Evolutionary conservation across 108 stramenopile species (phyloP).

Genomic region (Nannochloropsis salina): DNA sequence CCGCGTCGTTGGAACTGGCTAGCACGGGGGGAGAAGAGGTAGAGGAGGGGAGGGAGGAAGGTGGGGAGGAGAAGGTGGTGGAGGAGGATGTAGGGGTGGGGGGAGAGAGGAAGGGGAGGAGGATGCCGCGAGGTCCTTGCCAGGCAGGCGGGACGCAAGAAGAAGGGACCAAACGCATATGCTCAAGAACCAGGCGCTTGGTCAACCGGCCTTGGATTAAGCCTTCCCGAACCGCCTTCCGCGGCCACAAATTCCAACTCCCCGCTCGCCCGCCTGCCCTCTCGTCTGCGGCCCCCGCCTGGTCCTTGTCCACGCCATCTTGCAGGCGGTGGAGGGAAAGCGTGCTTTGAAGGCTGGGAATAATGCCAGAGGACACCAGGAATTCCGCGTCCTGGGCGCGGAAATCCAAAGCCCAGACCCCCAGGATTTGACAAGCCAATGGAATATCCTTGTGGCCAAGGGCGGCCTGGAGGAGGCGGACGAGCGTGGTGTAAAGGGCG

Average conservation of each 20-base stretch:
- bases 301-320: background rate
- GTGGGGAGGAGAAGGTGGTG: background rate
- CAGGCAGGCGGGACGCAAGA: background rate
- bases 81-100: background rate
- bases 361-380: background rate
- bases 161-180: background rate
- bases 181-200: background rate
- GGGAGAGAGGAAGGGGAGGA: background rate
- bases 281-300: background rate
- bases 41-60: background rate
- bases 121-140: background rate
- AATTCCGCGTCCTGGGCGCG: background rate
- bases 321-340: background rate
- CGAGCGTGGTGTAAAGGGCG: background rate
- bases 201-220: background rate
- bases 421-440: background rate
- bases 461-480: background rate
- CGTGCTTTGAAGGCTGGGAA: background rate
- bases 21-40: background rate
- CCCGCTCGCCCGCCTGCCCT: background rate
- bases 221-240: background rate
- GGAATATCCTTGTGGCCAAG: background rate
- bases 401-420: background rate
- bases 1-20: background rate
- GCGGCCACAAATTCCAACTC: background rate